These are phyloP conservation scores for Whalleya microplaca DNA, from an alignment of 2,329 filamentous ascomycete species.

Conservation along the genomic window DNA sequence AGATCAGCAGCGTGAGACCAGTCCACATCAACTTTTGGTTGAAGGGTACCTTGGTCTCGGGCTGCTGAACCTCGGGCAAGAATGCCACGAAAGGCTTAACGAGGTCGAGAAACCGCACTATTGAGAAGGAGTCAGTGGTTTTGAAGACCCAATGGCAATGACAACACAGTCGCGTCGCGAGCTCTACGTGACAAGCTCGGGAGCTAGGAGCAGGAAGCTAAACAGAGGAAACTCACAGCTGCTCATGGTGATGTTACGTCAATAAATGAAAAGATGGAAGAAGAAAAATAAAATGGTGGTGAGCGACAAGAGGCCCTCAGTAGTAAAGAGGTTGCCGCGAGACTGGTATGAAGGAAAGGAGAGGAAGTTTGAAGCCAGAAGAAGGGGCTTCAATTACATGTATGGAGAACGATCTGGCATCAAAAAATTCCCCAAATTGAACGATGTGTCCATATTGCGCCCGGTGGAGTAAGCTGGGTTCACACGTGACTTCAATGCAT, in stretches of 20 bases:
- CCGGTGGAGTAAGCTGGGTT: constrained; percentile 26
- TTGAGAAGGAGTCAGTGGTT: constrained; percentile 27
- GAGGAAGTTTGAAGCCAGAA: constrained; percentile 23
- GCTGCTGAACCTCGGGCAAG: constrained; percentile 97
- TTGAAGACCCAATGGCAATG: constrained; percentile 25
- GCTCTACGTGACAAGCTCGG: constrained; percentile 1
- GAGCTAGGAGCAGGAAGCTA: constrained; percentile 1
- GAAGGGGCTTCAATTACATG: background rate
- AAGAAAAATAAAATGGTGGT: constrained; percentile 21
- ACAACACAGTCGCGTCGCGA: constrained; percentile 20
- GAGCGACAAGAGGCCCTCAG: constrained; percentile 34
- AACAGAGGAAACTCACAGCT: constrained; percentile 39
- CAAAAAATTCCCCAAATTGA: constrained; percentile 37
- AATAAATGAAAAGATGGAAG: constrained; percentile 27
- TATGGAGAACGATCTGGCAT: constrained; percentile 35
- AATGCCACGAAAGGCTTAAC: constrained; percentile 99
- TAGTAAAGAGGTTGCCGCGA: constrained; percentile 37
- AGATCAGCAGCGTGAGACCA: constrained; percentile 92
- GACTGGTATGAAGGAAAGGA: constrained; percentile 32
- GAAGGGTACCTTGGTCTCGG: constrained; percentile 98
- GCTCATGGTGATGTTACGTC: constrained; percentile 37
- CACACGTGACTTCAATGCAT: constrained; percentile 9
- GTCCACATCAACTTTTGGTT: constrained; percentile 99
- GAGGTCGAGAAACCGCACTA: constrained; percentile 98
- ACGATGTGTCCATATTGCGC: constrained; percentile 39